phyloP scores from a whole-genome alignment of 2,329 filamentous ascomycete species.

The Leptodontidium sp. region DNA sequence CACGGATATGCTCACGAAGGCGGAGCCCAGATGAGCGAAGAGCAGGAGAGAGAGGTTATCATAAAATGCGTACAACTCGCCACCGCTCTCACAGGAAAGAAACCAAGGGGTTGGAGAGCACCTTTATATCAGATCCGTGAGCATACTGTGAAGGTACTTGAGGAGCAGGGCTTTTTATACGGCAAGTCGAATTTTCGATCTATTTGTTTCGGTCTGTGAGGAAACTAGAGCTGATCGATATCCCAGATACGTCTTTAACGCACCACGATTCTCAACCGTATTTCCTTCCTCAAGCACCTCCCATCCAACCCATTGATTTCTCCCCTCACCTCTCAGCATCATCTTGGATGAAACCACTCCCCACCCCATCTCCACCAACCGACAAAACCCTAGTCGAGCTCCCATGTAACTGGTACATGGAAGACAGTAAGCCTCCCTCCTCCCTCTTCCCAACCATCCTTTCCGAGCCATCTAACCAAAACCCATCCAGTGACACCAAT shows the following conservation, averaged over 20 bases:
- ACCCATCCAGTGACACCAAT: constrained; percentile 35
- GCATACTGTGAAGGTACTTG: constrained; percentile 56
- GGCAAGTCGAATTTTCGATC: constrained; percentile 31
- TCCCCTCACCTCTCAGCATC: constrained; percentile 43
- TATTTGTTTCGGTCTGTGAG: background rate
- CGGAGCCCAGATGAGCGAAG: constrained; percentile 53
- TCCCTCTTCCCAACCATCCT: background rate
- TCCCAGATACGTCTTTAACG: constrained; percentile 55
- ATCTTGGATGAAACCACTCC: constrained; percentile 56
- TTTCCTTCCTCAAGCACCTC: constrained; percentile 52
- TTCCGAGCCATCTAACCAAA: background rate
- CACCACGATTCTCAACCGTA: constrained; percentile 60
- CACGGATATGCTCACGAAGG: constrained; percentile 46
- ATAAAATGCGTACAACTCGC: constrained; percentile 56
- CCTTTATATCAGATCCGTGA: constrained; percentile 60
- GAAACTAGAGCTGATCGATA: background rate
- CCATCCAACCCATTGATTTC: constrained; percentile 53
- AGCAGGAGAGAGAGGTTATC: constrained; percentile 59
- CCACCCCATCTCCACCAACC: constrained; percentile 41
- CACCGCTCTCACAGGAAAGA: constrained; percentile 53
- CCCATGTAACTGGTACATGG: constrained; percentile 59
- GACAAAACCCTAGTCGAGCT: constrained; percentile 54
- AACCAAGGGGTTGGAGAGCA: constrained; percentile 58
- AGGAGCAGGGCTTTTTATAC: constrained; percentile 58
- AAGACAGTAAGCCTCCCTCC: constrained; percentile 50